A percentile compares a stretch with the other conserved stretches of the same genome.
These are phyloP conservation scores for Sonneratia caseolaris DNA, from an alignment of 345 rosid species.

Conservation along the genomic window DNA sequence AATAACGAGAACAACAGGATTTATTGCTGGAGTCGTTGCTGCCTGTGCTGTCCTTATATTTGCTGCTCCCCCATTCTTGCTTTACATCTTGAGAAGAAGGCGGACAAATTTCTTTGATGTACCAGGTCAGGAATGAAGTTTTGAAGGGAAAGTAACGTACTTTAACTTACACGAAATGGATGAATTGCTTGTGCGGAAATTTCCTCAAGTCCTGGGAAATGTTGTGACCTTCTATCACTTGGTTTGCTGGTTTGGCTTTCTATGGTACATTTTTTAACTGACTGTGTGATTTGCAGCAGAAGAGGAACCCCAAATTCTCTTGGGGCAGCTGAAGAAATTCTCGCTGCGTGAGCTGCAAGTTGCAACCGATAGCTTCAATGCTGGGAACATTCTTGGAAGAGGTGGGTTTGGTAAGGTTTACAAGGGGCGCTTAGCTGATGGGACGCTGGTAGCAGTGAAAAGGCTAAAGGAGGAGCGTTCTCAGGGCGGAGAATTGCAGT, in stretches of 20 bases:
- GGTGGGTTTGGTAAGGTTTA: slow-evolving; percentile 8
- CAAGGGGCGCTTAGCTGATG: neutral
- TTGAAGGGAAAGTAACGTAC: too few species aligned
- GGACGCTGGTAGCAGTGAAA: slow-evolving; percentile 7
- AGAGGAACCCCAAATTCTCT: slow-evolving; percentile 12
- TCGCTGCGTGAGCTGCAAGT: neutral
- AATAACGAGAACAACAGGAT: slow-evolving; percentile 55
- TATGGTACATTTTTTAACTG: neutral
- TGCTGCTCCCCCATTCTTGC: slow-evolving; percentile 26
- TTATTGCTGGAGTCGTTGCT: slow-evolving; percentile 92
- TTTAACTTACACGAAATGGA: neutral
- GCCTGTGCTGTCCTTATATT: slow-evolving; percentile 86
- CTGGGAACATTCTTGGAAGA: neutral
- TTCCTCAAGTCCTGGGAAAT: neutral
- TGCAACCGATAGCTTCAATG: neutral
- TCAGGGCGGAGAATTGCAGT: neutral
- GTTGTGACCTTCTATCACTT: neutral
- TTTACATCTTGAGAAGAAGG: neutral
- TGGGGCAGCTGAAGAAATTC: neutral
- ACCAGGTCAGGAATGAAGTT: slow-evolving; percentile 14
- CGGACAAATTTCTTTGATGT: neutral
- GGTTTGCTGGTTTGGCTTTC: neutral
- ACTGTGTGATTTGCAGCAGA: slow-evolving; percentile 19
- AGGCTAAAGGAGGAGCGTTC: neutral
- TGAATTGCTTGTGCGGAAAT: too few species aligned